phyloP scores from a whole-genome alignment of 2,329 filamentous ascomycete species.

The Fusarium succisae region DNA sequence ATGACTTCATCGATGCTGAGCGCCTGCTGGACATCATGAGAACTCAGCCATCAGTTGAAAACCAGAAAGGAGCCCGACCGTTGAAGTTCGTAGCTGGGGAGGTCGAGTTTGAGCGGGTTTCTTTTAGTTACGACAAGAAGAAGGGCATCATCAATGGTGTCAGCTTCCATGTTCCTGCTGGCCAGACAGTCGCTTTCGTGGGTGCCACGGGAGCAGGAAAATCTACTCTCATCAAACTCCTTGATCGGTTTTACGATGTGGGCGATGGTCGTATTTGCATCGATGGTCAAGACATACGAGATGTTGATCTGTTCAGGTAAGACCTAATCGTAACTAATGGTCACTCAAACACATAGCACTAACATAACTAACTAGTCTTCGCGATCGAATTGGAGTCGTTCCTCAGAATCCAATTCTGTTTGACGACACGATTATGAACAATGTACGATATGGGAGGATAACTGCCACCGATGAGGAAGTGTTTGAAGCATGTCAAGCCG shows the following conservation, averaged over 20 bases:
- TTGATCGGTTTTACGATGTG: conserved; percentile 68
- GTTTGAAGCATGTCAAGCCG: conserved; percentile 62
- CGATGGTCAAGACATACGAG: conserved; percentile 65
- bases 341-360: conserved; percentile 24
- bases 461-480: conserved; percentile 65
- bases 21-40: conserved; percentile 67
- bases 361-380: conserved; percentile 52
- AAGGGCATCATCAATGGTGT: conserved; percentile 66
- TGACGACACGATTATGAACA: conserved; percentile 68
- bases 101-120: conserved; percentile 64
- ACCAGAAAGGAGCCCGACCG: conserved; percentile 59
- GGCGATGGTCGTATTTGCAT: conserved; percentile 62
- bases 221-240: conserved; percentile 66
- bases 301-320: conserved; percentile 61
- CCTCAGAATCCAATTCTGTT: conserved; percentile 66
- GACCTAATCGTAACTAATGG: background rate
- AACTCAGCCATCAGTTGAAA: conserved; percentile 64
- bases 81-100: conserved; percentile 62
- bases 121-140: conserved; percentile 68
- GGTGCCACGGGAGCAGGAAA: conserved; percentile 69
- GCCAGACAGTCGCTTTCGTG: conserved; percentile 68
- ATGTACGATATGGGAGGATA: conserved; percentile 65
- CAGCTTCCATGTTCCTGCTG: conserved; percentile 59
- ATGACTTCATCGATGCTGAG: conserved; percentile 67
- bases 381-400: conserved; percentile 64